These are phyloP conservation scores for Barnettozyma sucrosica DNA, from an alignment of 805 yeast species.

Conservation along the genomic window DNA sequence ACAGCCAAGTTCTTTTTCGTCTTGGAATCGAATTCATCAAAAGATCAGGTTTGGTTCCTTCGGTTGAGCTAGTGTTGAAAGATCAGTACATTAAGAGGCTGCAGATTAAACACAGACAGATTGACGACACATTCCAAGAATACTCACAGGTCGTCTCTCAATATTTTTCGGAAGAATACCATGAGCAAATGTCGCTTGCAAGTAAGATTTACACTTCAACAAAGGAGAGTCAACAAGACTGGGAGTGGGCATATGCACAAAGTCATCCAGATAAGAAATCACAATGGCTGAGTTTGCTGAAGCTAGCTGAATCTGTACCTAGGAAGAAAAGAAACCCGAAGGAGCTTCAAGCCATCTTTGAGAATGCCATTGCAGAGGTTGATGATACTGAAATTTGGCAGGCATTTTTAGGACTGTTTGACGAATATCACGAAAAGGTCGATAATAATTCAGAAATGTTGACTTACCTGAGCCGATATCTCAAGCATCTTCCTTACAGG, in stretches of 20 bases:
- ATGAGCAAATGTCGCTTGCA: constrained; percentile 32
- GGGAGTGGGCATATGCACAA: constrained; percentile 33
- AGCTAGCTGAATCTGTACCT: neutral
- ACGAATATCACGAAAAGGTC: constrained; percentile 5
- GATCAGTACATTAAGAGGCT: constrained; percentile 27
- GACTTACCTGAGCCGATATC: constrained; percentile 1
- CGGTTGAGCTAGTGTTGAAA: neutral
- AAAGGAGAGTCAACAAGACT: constrained; percentile 23
- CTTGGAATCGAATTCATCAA: neutral
- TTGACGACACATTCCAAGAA: constrained; percentile 36
- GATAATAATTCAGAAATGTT: neutral
- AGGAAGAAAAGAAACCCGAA: constrained; percentile 11
- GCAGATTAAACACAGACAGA: constrained; percentile 33
- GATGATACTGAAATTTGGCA: constrained; percentile 13
- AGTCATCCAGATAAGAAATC: constrained; percentile 1
- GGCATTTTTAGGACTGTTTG: constrained; percentile 7
- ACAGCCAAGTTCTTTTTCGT: constrained; percentile 2
- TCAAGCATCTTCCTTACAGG: constrained; percentile 10
- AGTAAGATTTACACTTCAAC: constrained; percentile 29
- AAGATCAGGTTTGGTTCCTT: neutral
- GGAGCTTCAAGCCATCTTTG: constrained; percentile 10
- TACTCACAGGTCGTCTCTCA: constrained; percentile 37
- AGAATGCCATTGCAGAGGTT: constrained; percentile 8
- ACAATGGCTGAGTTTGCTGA: constrained; percentile 9
- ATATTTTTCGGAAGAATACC: constrained; percentile 28